Percentiles rank a stretch among this genome's conserved stretches.
These are phyloP conservation scores for Tremella yokohamensis DNA, from an alignment of 768 basidiomycete genomes.

Conservation along the genomic window DNA sequence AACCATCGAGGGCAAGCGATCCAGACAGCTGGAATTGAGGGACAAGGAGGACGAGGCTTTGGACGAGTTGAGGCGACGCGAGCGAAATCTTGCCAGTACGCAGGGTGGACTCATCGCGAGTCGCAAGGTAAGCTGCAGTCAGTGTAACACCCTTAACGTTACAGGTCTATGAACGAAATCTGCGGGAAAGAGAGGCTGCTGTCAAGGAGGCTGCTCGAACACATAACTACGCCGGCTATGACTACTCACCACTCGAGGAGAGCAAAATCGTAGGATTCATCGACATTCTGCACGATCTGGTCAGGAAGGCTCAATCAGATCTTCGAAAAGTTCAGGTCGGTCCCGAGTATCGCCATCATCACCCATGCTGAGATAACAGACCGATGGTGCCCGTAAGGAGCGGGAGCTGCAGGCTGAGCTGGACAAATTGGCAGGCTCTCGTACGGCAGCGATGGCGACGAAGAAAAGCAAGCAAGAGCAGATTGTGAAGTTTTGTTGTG, in stretches of 20 bases:
- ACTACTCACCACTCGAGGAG: constrained; percentile 65
- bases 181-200: constrained; percentile 67
- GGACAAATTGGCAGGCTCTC: constrained; percentile 53
- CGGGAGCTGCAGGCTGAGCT: constrained; percentile 61
- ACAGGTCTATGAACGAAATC: constrained; percentile 70
- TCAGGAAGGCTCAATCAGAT: constrained; percentile 59
- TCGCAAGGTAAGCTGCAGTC: constrained; percentile 59
- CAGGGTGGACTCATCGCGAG: constrained; percentile 67
- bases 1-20: constrained; percentile 26
- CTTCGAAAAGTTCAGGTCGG: constrained; percentile 65
- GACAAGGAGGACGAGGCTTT: constrained; percentile 38
- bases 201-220: constrained; percentile 68
- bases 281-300: constrained; percentile 62
- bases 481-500: constrained; percentile 39
- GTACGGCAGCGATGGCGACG: constrained; percentile 55
- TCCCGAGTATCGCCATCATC: neutral
- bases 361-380: constrained; percentile 22
- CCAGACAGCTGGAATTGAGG: constrained; percentile 26
- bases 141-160: neutral
- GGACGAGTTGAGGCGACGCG: constrained; percentile 39
- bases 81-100: constrained; percentile 39
- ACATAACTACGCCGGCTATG: constrained; percentile 70
- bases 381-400: constrained; percentile 44
- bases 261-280: constrained; percentile 72
- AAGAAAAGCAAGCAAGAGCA: constrained; percentile 48